Evolutionary conservation across 257 asterid species (phyloP).

Genomic region (Solanum megistacrolobum): DNA sequence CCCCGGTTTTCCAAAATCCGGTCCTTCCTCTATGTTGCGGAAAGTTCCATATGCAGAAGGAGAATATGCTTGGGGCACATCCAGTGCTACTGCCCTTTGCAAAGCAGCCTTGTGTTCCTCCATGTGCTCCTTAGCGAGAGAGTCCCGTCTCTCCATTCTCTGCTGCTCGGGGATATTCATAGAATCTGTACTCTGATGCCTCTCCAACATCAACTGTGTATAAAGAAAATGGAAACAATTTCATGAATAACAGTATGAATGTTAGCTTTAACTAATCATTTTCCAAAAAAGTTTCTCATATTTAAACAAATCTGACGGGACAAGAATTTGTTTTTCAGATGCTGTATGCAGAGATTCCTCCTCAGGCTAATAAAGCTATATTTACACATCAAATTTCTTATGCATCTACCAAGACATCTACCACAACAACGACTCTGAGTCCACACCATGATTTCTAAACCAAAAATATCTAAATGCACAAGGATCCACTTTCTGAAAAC

Average conservation of each 20-base stretch:
- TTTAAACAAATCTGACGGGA: neutral
- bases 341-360: neutral
- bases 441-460: neutral
- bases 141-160: constrained; percentile 65
- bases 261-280: neutral
- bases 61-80: constrained; percentile 60
- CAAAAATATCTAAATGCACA: neutral
- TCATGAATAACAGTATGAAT: neutral
- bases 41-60: constrained; percentile 81
- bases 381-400: neutral
- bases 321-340: neutral
- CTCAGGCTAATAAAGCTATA: neutral
- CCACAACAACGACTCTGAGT: neutral
- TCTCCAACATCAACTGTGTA: constrained; percentile 57
- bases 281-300: neutral
- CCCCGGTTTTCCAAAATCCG: constrained; percentile 22
- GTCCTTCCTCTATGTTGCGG: constrained; percentile 36
- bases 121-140: constrained; percentile 63
- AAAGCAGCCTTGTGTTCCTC: constrained; percentile 77
- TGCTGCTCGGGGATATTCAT: constrained; percentile 69
- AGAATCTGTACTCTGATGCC: constrained; percentile 21
- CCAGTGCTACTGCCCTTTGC: constrained; percentile 69
- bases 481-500: neutral
- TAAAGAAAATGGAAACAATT: neutral
- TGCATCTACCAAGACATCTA: neutral